These are phyloP conservation scores for Coemansia sp. DNA, from an alignment of 192 early-diverging fungal species.

Conservation along the genomic window DNA sequence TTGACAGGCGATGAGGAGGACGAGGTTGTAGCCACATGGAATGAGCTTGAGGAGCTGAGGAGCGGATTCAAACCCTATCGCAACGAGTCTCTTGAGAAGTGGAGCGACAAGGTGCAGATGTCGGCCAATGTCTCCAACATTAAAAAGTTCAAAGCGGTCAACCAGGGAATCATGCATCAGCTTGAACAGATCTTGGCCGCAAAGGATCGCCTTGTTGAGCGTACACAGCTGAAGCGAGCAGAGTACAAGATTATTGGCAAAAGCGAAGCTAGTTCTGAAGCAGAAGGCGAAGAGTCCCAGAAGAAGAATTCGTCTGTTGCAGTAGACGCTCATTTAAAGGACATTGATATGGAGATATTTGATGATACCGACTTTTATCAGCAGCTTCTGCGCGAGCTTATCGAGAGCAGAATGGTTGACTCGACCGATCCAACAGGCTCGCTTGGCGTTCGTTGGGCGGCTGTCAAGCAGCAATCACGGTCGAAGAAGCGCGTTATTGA, in stretches of 20 bases:
- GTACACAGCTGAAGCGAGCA: slow-evolving; percentile 81
- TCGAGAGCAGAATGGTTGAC: slow-evolving; percentile 90
- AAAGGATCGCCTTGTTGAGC: slow-evolving; percentile 75
- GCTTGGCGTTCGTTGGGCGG: slow-evolving; percentile 80
- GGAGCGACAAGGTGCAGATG: slow-evolving; percentile 84
- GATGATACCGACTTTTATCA: slow-evolving; percentile 97
- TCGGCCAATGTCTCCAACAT: slow-evolving; percentile 66
- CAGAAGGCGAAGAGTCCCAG: slow-evolving; percentile 12
- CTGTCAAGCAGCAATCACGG: slow-evolving; percentile 66
- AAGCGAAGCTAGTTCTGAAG: background rate
- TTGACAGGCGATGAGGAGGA: slow-evolving; percentile 4
- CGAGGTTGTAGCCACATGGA: slow-evolving; percentile 18
- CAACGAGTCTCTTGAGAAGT: slow-evolving; percentile 88
- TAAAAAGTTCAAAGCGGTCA: slow-evolving; percentile 96
- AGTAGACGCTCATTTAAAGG: slow-evolving; percentile 65
- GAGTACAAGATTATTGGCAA: slow-evolving; percentile 61
- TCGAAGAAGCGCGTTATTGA: slow-evolving; percentile 74
- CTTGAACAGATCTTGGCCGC: slow-evolving; percentile 70
- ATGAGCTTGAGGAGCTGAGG: slow-evolving; percentile 28
- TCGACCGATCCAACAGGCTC: slow-evolving; percentile 80
- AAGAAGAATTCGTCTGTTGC: slow-evolving; percentile 60
- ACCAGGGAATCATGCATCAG: slow-evolving; percentile 79
- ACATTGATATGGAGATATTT: slow-evolving; percentile 73
- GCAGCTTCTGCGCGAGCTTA: slow-evolving; percentile 89
- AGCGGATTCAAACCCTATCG: slow-evolving; percentile 72